A percentile compares a stretch with the other conserved stretches of the same genome.
Conservation (phyloP, 1,139 yeast species). For the Protomyces macrosporus region DNA sequence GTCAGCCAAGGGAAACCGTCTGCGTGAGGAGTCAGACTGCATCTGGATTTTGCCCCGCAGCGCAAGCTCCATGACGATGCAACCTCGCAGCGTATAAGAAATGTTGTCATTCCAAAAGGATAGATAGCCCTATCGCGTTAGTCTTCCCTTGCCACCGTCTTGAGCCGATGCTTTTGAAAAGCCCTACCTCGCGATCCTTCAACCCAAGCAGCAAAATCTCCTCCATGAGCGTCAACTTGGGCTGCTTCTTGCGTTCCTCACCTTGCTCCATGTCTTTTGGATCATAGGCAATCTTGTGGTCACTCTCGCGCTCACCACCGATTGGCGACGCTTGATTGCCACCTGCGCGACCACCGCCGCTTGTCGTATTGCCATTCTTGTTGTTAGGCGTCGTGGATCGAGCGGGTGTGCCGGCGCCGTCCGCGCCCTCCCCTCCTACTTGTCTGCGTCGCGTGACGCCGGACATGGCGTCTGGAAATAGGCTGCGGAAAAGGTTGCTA, state of each 20-base stretch:
- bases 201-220: slow-evolving; percentile 88
- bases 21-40: slow-evolving; percentile 89
- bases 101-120: slow-evolving; percentile 98
- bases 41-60: slow-evolving; percentile 82
- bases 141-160: not conserved
- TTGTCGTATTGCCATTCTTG: not conserved
- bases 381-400: slow-evolving; percentile 15
- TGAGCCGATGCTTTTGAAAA: not conserved
- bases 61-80: slow-evolving; percentile 86
- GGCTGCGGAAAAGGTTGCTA: not conserved
- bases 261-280: slow-evolving; percentile 59
- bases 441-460: slow-evolving; percentile 25
- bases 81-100: slow-evolving; percentile 91
- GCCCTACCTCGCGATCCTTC: slow-evolving; percentile 66
- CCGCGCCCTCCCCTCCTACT: slow-evolving; percentile 12
- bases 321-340: no score
- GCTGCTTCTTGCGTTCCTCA: slow-evolving; percentile 50
- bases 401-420: slow-evolving; percentile 8
- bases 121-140: slow-evolving; percentile 57
- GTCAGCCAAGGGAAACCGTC: slow-evolving; percentile 81
- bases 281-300: slow-evolving; percentile 74
- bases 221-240: slow-evolving; percentile 87
- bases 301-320: slow-evolving; percentile 10
- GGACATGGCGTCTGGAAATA: not conserved
- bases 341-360: not conserved